Percentiles rank a stretch among this genome's conserved stretches.
Evolutionary conservation across 1,284 basidiomycete species (phyloP).

Genomic region (Hypsizygus ulmarius): DNA sequence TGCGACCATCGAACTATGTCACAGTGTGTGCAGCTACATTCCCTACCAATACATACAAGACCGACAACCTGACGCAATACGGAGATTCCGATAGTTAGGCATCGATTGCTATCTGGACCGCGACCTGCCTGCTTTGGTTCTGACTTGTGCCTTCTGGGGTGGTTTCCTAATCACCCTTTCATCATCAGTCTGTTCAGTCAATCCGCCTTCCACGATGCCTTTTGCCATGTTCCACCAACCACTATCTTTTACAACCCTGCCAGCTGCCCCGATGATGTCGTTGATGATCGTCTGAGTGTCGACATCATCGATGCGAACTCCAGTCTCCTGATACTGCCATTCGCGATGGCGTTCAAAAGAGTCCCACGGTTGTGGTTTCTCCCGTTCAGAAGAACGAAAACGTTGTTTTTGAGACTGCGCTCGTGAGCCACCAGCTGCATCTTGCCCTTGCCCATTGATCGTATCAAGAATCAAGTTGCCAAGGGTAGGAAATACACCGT

Average conservation of each 20-base stretch:
- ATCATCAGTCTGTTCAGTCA: slow-evolving; percentile 8
- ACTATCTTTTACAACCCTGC: slow-evolving; percentile 22
- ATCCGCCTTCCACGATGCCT: slow-evolving; percentile 6
- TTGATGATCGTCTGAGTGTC: slow-evolving; percentile 28
- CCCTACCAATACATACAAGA: slow-evolving; percentile 8
- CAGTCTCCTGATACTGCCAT: slow-evolving; percentile 49
- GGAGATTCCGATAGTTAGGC: background rate
- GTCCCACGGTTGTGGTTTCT: slow-evolving; percentile 59
- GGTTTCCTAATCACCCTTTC: background rate
- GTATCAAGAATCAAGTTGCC: slow-evolving; percentile 42
- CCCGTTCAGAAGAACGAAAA: slow-evolving; percentile 25
- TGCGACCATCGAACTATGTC: slow-evolving; percentile 5
- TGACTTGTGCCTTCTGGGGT: slow-evolving; percentile 2
- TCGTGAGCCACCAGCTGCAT: slow-evolving; percentile 29
- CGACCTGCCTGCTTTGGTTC: slow-evolving; percentile 15
- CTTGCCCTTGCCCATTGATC: slow-evolving; percentile 40
- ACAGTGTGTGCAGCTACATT: background rate
- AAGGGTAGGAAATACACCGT: slow-evolving; percentile 39
- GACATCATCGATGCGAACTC: slow-evolving; percentile 16
- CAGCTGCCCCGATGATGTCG: slow-evolving; percentile 23
- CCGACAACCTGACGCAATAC: background rate
- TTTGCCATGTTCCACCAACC: slow-evolving; percentile 24
- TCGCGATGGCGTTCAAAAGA: slow-evolving; percentile 58
- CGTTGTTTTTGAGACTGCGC: slow-evolving; percentile 20
- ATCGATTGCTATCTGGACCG: slow-evolving; percentile 16